Conservation (phyloP, 345 rosid species). For the Ceriops decandra region DNA sequence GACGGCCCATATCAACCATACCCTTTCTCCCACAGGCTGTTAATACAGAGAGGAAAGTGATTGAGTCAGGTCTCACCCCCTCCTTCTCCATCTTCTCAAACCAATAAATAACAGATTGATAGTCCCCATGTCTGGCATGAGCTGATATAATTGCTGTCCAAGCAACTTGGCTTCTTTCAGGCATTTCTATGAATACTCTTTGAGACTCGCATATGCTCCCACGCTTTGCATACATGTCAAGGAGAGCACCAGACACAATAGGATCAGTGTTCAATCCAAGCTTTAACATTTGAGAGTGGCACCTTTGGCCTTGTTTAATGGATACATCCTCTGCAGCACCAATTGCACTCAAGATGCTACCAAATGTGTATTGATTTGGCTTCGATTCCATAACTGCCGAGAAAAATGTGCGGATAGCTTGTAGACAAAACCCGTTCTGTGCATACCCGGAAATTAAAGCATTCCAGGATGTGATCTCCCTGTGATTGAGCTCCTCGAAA, state of each 20-base stretch:
- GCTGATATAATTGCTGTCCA: slow-evolving; percentile 95
- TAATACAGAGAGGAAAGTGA: slow-evolving; percentile 73
- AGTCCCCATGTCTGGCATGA: slow-evolving; percentile 80
- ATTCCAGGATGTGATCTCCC: slow-evolving; percentile 72
- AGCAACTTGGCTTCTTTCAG: slow-evolving; percentile 49
- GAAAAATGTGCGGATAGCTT: slow-evolving; percentile 49
- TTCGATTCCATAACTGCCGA: slow-evolving; percentile 37
- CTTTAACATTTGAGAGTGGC: slow-evolving; percentile 68
- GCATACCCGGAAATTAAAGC: slow-evolving; percentile 79
- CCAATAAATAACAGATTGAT: slow-evolving; percentile 56
- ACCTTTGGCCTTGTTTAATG: slow-evolving; percentile 62
- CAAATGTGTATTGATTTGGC: slow-evolving; percentile 74
- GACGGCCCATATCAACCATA: slow-evolving; percentile 63
- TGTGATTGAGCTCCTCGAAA: slow-evolving; percentile 48
- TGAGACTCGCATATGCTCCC: slow-evolving; percentile 71
- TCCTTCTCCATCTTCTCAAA: slow-evolving; percentile 58
- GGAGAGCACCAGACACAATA: slow-evolving; percentile 69
- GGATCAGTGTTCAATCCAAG: slow-evolving; percentile 55
- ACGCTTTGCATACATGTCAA: slow-evolving; percentile 93
- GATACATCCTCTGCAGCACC: slow-evolving; percentile 74
- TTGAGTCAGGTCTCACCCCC: slow-evolving; percentile 60
- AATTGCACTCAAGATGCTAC: slow-evolving; percentile 80
- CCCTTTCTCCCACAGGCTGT: slow-evolving; percentile 78
- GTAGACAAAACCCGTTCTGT: slow-evolving; percentile 57
- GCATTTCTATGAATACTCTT: slow-evolving; percentile 54